Evolutionary conservation across 2,329 filamentous ascomycete genomes (phyloP).

Genomic region (Botrytis fragariae): DNA sequence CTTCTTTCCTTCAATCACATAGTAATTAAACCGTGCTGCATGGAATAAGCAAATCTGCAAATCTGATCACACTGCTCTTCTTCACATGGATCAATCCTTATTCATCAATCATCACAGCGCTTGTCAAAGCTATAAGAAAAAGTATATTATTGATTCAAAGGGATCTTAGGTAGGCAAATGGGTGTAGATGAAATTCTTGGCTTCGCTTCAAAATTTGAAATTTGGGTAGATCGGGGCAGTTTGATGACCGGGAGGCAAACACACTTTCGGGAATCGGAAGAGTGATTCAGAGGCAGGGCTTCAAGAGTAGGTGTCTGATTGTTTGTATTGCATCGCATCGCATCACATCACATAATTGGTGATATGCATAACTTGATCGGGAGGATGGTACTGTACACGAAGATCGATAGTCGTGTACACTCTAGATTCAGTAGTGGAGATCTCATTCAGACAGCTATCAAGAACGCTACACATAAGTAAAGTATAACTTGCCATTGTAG

Average conservation of each 20-base stretch:
- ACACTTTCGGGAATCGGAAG: background rate
- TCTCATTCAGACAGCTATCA: background rate
- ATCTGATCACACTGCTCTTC: constrained; percentile 9
- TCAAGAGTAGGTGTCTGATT: background rate
- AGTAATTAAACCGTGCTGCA: background rate
- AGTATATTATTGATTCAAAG: background rate
- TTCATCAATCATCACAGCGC: background rate
- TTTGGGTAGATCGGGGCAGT: background rate
- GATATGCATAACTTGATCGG: background rate
- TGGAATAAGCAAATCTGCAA: background rate
- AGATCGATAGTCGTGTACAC: background rate
- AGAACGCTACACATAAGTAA: background rate
- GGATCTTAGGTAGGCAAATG: background rate
- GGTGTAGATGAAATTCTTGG: background rate
- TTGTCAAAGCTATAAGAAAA: constrained; percentile 9
- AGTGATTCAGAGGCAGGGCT: background rate
- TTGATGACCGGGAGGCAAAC: background rate
- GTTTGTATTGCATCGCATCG: background rate
- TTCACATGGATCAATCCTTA: background rate
- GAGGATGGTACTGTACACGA: background rate
- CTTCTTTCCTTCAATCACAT: background rate
- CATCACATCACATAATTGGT: background rate
- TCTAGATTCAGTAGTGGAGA: background rate
- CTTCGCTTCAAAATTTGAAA: background rate
- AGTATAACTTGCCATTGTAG: background rate